phyloP scores from a whole-genome alignment of 352 stramenopile genomes.

The Elongisporangium anandrum region DNA sequence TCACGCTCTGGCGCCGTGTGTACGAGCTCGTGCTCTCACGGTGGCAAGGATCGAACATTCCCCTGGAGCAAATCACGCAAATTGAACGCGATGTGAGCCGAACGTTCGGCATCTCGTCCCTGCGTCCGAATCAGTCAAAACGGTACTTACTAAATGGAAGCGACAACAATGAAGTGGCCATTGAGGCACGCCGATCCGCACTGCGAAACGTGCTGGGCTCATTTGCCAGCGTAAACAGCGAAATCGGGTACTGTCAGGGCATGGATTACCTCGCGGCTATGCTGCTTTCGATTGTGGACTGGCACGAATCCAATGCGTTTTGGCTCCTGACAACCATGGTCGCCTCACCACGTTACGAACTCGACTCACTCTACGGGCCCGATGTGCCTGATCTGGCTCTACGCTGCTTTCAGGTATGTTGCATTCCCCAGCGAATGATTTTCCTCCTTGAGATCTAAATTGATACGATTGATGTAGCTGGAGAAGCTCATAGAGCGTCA shows the following conservation, averaged over 20 bases:
- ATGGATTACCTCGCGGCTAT: constrained; percentile 69
- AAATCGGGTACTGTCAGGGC: constrained; percentile 73
- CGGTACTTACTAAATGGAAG: constrained; percentile 12
- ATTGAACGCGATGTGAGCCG: constrained; percentile 63
- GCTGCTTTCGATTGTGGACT: constrained; percentile 58
- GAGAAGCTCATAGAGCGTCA: constrained; percentile 40
- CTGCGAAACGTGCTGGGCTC: constrained; percentile 58
- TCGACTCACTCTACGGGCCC: constrained; percentile 57
- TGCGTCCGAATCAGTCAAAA: constrained; percentile 28
- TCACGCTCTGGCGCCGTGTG: constrained; percentile 15
- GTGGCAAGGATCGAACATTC: constrained; percentile 22
- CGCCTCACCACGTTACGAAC: constrained; percentile 44
- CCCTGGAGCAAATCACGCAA: constrained; percentile 56
- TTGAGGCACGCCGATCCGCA: constrained; percentile 29
- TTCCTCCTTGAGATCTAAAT: background rate
- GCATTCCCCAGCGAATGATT: constrained; percentile 1
- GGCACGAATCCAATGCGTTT: constrained; percentile 62
- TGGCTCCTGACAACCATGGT: constrained; percentile 66
- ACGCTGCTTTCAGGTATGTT: constrained; percentile 57
- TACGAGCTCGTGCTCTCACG: constrained; percentile 50
- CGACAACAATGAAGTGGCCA: constrained; percentile 3
- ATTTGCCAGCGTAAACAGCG: constrained; percentile 62
- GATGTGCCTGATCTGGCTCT: constrained; percentile 53
- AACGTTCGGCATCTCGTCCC: constrained; percentile 59
- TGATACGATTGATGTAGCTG: constrained; percentile 23